Conservation (phyloP, 176 grass and related monocot species). For the Aegilops longissima region DNA sequence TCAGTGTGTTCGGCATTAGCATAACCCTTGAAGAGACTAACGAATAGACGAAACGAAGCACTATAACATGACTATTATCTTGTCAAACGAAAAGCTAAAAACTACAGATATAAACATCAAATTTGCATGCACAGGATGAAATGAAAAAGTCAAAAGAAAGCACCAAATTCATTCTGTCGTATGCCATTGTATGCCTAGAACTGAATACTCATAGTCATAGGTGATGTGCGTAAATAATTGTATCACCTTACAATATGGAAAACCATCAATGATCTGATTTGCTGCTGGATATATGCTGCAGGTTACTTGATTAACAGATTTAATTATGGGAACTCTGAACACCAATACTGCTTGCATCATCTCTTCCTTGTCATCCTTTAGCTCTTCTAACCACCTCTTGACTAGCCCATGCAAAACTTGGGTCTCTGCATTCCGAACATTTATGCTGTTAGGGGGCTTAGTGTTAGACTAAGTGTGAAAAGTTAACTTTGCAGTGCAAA, state of each 20-base stretch:
- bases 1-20: slow-evolving; percentile 32
- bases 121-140: slow-evolving; percentile 22
- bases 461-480: background rate
- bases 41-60: background rate
- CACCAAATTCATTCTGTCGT: background rate
- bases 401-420: slow-evolving; percentile 66
- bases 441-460: slow-evolving; percentile 24
- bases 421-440: slow-evolving; percentile 46
- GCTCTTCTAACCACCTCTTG: slow-evolving; percentile 91
- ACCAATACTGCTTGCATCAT: slow-evolving; percentile 62
- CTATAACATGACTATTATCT: background rate
- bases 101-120: background rate
- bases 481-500: background rate
- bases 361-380: slow-evolving; percentile 75
- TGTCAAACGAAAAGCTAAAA: slow-evolving; percentile 4
- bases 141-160: slow-evolving; percentile 19
- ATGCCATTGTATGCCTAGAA: background rate
- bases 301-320: slow-evolving; percentile 57
- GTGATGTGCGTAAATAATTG: background rate
- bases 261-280: slow-evolving; percentile 70
- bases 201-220: background rate
- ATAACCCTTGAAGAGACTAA: slow-evolving; percentile 20
- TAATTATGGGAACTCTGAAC: slow-evolving; percentile 65
- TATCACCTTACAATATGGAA: slow-evolving; percentile 75
- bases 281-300: slow-evolving; percentile 72